A percentile compares a stretch with the other conserved stretches of the same genome.
These are phyloP conservation scores for Viridothelium virens DNA, from an alignment of 495 filamentous ascomycete species.

Conservation along the genomic window DNA sequence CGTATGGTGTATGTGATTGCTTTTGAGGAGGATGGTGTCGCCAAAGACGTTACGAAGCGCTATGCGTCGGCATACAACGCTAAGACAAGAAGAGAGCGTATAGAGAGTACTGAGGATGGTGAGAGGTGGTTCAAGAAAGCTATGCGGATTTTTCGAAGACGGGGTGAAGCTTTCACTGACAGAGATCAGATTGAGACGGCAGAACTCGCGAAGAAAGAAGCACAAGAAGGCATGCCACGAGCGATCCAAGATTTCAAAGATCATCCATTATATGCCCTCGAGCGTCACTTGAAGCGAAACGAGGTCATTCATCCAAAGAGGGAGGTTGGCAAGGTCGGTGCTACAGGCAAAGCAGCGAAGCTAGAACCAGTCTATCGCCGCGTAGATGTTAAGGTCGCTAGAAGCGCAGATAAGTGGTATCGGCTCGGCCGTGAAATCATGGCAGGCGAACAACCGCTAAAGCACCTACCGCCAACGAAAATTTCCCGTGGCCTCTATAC, in stretches of 20 bases:
- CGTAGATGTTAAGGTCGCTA: constrained; percentile 65
- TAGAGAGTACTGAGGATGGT: constrained; percentile 61
- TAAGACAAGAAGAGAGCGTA: constrained; percentile 69
- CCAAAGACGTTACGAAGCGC: constrained; percentile 56
- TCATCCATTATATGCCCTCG: constrained; percentile 82
- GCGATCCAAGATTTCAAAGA: constrained; percentile 89
- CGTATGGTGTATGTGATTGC: constrained; percentile 74
- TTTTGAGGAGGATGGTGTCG: constrained; percentile 70
- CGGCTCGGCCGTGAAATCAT: constrained; percentile 71
- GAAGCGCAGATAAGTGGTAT: constrained; percentile 80
- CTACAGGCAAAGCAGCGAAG: constrained; percentile 52
- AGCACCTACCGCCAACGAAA: constrained; percentile 49
- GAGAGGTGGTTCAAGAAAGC: constrained; percentile 64
- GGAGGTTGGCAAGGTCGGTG: constrained; percentile 64
- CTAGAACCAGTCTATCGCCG: constrained; percentile 69
- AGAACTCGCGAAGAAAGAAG: constrained; percentile 62
- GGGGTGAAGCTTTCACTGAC: constrained; percentile 37
- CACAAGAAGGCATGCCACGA: constrained; percentile 76
- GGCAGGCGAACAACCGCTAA: constrained; percentile 65
- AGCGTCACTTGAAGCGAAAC: constrained; percentile 76
- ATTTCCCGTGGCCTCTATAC: background rate
- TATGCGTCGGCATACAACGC: constrained; percentile 64
- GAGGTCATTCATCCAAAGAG: constrained; percentile 69
- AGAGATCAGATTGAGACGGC: constrained; percentile 74
- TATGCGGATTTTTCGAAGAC: constrained; percentile 53